These are phyloP conservation scores for Otatea glauca DNA, from an alignment of 176 grass and related monocot genomes.

Conservation along the genomic window DNA sequence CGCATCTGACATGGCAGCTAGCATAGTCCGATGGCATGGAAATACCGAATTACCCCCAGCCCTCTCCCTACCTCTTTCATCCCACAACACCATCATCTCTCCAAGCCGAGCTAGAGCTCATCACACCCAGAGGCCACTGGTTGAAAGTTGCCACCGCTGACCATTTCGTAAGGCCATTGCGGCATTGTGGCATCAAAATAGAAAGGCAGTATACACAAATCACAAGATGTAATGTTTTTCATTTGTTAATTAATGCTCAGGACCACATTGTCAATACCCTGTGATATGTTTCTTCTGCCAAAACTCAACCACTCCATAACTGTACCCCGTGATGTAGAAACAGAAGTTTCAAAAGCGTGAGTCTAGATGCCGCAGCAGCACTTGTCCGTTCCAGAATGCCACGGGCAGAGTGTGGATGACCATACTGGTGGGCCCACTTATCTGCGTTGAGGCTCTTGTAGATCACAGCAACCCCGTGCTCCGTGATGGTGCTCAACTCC, in stretches of 20 bases:
- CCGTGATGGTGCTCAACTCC: too few species aligned
- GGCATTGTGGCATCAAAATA: background rate
- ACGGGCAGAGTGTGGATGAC: background rate
- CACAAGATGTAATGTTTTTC: too few species aligned
- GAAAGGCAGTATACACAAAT: background rate
- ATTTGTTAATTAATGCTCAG: background rate
- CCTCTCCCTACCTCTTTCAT: background rate
- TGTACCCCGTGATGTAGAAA: background rate
- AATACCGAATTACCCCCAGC: background rate
- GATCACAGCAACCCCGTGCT: too few species aligned
- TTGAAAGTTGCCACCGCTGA: background rate
- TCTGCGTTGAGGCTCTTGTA: too few species aligned
- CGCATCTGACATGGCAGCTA: background rate
- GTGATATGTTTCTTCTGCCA: background rate
- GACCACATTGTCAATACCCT: background rate
- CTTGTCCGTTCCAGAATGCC: background rate
- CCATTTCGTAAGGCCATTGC: background rate
- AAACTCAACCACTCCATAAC: background rate
- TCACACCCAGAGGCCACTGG: background rate
- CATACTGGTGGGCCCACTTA: background rate
- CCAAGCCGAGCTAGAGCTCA: background rate
- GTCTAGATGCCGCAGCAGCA: background rate
- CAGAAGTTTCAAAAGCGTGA: background rate
- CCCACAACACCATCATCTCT: background rate
- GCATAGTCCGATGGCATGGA: background rate